These are phyloP conservation scores for Dipodascus geniculatus DNA, from an alignment of 805 yeast species.

Conservation along the genomic window DNA sequence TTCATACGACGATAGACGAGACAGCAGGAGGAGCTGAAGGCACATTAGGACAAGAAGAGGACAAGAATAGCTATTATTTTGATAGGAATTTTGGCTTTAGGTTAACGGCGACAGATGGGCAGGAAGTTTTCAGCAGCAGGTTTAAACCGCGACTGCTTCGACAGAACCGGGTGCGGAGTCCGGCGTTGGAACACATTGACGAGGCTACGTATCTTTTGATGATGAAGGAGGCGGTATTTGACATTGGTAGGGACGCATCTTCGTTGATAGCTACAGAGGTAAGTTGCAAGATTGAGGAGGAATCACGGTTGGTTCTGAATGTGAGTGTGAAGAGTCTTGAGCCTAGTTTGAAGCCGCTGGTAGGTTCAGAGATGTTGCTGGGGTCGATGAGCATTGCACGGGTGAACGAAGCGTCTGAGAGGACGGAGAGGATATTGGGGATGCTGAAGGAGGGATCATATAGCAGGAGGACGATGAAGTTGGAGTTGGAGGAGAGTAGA, in stretches of 20 bases:
- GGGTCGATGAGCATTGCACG: neutral
- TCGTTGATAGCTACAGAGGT: neutral
- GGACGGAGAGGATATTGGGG: neutral
- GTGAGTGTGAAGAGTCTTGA: neutral
- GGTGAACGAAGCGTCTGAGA: neutral
- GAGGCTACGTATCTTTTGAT: neutral
- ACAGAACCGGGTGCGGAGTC: too few relatives aligned
- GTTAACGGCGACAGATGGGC: neutral
- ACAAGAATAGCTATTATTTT: neutral
- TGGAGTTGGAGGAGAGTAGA: neutral
- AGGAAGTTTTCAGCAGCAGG: neutral
- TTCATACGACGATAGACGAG: neutral
- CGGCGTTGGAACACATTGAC: neutral
- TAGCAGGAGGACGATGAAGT: neutral
- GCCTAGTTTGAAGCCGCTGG: too few relatives aligned
- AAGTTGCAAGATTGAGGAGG: neutral
- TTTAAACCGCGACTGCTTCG: neutral
- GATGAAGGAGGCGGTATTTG: neutral
- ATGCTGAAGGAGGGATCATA: neutral
- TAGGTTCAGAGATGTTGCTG: neutral
- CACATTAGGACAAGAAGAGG: neutral
- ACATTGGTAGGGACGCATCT: neutral
- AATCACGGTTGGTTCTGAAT: neutral
- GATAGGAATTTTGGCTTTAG: neutral
- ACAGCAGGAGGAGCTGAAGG: too few relatives aligned